Conservation (phyloP, 257 asterid species). For the Solanum chiquidenum region DNA sequence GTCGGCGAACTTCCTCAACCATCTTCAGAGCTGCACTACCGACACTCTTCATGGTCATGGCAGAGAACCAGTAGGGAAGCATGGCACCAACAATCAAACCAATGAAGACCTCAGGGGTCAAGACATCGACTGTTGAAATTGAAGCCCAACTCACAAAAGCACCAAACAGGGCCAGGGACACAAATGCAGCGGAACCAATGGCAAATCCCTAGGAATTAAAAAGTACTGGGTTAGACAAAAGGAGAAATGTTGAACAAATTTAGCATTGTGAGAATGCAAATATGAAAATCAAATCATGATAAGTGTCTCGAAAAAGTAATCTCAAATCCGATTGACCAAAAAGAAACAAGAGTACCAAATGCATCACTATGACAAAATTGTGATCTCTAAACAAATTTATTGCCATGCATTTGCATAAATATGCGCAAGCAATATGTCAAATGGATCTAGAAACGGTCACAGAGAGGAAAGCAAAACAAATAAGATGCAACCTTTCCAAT, state of each 20-base stretch:
- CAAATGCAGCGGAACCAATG: constrained; percentile 87
- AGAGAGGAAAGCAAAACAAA: background rate
- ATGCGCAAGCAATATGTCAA: background rate
- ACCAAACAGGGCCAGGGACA: constrained; percentile 79
- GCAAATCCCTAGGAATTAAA: constrained; percentile 57
- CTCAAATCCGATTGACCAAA: background rate
- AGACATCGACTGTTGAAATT: constrained; percentile 56
- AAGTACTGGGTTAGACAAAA: background rate
- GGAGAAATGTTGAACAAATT: background rate
- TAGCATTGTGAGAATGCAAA: background rate
- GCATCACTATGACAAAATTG: background rate
- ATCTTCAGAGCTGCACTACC: constrained; percentile 85
- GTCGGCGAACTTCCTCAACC: constrained; percentile 90
- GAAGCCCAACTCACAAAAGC: constrained; percentile 88
- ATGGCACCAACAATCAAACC: constrained; percentile 81
- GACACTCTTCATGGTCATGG: constrained; percentile 95
- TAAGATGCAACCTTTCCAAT: constrained; percentile 54
- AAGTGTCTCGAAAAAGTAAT: background rate
- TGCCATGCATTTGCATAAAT: background rate
- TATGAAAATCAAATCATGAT: background rate
- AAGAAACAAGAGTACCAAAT: background rate
- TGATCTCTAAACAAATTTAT: background rate
- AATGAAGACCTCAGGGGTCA: constrained; percentile 82
- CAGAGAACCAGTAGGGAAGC: constrained; percentile 96
- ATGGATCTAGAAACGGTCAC: background rate